Conservation (phyloP, 768 basidiomycete genomes). For the Panaeolus papilionaceus region DNA sequence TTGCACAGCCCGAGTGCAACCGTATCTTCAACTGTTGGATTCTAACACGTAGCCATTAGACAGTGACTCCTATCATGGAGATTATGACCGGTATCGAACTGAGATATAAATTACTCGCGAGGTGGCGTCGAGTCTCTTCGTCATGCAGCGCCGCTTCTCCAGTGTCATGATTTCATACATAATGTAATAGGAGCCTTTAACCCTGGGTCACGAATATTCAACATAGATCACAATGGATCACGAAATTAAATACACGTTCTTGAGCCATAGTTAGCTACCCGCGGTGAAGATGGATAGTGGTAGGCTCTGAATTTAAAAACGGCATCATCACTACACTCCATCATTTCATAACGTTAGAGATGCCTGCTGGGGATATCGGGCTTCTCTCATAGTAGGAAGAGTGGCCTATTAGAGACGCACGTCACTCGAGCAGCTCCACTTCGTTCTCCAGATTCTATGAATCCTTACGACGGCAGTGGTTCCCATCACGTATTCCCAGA, state of each 20-base stretch:
- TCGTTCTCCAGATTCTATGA: not conserved
- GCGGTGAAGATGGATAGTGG: not conserved
- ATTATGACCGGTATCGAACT: not conserved
- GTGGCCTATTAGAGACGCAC: not conserved
- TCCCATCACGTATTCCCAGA: too few relatives aligned
- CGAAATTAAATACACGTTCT: slow-evolving; percentile 5
- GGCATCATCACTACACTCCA: not conserved
- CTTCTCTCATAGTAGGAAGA: not conserved
- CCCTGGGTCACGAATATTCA: not conserved
- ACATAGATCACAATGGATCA: not conserved
- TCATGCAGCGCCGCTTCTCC: slow-evolving; percentile 8
- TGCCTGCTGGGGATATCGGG: slow-evolving; percentile 6
- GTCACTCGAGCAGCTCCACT: not conserved
- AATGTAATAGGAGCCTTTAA: not conserved
- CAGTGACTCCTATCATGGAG: too few relatives aligned
- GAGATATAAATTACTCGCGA: not conserved
- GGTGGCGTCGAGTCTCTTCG: not conserved
- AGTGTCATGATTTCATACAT: not conserved
- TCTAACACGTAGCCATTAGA: too few relatives aligned
- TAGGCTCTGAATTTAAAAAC: not conserved
- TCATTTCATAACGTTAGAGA: not conserved
- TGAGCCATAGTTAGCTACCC: not conserved
- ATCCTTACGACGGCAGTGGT: too few relatives aligned
- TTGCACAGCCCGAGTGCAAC: not conserved
- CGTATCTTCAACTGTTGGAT: too few relatives aligned